Percentiles rank a stretch among this genome's conserved stretches.
phyloP scores from a whole-genome alignment of 495 filamentous ascomycete genomes.

The Lepraria neglecta region DNA sequence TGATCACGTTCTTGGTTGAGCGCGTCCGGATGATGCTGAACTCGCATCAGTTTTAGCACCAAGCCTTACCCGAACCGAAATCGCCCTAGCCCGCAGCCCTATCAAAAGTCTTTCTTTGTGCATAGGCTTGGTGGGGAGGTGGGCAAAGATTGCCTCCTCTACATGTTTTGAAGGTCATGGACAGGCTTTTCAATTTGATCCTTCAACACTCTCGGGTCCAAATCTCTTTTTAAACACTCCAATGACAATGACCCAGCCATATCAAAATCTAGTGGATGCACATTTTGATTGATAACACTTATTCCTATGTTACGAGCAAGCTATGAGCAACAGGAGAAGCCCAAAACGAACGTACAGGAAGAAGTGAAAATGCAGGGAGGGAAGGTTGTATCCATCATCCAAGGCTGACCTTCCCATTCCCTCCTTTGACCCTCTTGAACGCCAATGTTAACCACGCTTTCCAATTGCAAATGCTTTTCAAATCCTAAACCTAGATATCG shows the following conservation, averaged over 20 bases:
- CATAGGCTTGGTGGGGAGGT: too few relatives aligned
- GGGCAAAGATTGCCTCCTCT: too few relatives aligned
- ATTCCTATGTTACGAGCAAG: constrained; percentile 3
- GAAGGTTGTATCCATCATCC: constrained; percentile 6
- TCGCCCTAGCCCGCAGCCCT: constrained; percentile 8
- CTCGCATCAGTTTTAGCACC: neutral
- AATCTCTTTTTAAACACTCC: neutral
- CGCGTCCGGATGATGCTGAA: constrained; percentile 16
- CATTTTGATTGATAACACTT: neutral
- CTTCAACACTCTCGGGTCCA: too few relatives aligned
- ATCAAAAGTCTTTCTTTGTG: neutral
- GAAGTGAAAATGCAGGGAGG: neutral
- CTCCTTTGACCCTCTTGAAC: constrained; percentile 6
- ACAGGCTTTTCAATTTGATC: too few relatives aligned
- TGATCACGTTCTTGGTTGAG: neutral
- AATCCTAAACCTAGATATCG: constrained; percentile 13
- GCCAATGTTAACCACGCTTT: constrained; percentile 8
- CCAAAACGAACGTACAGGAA: constrained; percentile 6
- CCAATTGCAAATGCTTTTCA: constrained; percentile 20
- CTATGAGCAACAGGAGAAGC: constrained; percentile 7
- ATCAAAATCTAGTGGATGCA: neutral
- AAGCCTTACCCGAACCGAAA: constrained; percentile 7
- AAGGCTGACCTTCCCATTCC: constrained; percentile 3
- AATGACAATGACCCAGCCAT: too few relatives aligned
- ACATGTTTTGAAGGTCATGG: too few relatives aligned